phyloP scores from a whole-genome alignment of 495 filamentous ascomycete genomes.

The Niebla homalea region DNA sequence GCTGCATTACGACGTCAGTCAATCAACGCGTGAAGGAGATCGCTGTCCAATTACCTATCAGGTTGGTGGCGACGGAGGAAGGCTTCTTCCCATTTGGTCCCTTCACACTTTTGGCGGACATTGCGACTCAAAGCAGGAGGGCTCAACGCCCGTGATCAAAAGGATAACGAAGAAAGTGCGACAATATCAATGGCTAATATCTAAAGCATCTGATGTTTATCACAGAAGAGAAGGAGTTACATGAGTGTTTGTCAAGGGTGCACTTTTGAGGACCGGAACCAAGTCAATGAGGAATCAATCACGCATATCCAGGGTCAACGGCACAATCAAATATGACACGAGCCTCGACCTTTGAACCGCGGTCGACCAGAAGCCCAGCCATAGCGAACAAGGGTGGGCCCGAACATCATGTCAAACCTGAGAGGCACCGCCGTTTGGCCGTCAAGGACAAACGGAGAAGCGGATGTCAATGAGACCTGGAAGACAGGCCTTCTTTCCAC shows the following conservation, averaged over 20 bases:
- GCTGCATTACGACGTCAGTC: conserved; percentile 40
- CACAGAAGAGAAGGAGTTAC: too few relatives aligned
- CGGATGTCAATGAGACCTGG: background rate
- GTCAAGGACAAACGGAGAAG: background rate
- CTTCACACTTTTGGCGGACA: conserved; percentile 51
- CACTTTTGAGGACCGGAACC: too few relatives aligned
- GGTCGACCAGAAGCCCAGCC: too few relatives aligned
- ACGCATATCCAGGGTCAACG: too few relatives aligned
- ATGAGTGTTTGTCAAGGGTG: too few relatives aligned
- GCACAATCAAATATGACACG: too few relatives aligned
- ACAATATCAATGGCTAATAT: too few relatives aligned
- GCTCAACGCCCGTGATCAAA: too few relatives aligned
- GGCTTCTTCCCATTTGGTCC: conserved; percentile 62
- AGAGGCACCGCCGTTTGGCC: background rate
- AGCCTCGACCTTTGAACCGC: too few relatives aligned
- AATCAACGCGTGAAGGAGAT: background rate
- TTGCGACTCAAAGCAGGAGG: conserved; percentile 18
- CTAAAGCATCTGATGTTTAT: too few relatives aligned
- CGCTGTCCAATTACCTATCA: conserved; percentile 57
- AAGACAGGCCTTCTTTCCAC: background rate
- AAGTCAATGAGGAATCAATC: too few relatives aligned
- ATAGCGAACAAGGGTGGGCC: background rate
- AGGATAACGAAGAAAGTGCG: too few relatives aligned
- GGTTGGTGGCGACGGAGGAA: conserved; percentile 75
- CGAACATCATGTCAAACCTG: background rate